phyloP scores from a whole-genome alignment of 768 basidiomycete genomes.

The Leccinum disarticulatum region DNA sequence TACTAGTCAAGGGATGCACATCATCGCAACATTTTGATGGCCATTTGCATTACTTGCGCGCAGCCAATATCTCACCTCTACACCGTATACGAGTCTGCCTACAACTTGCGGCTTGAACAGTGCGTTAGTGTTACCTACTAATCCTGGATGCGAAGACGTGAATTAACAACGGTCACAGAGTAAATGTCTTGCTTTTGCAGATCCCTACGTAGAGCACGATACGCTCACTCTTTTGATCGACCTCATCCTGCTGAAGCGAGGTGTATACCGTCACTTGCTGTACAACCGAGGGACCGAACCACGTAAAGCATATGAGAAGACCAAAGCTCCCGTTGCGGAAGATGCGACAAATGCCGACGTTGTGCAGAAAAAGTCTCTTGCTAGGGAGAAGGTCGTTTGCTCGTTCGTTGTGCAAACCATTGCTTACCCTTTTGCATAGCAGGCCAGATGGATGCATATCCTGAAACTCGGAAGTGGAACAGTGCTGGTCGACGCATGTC shows the following conservation, averaged over 20 bases:
- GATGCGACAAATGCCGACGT: not conserved
- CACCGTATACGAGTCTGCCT: constrained; percentile 75
- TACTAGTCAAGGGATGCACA: not conserved
- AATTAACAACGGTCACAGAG: constrained; percentile 38
- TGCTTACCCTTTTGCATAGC: constrained; percentile 33
- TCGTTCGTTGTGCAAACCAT: not conserved
- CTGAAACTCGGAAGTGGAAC: constrained; percentile 57
- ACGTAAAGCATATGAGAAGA: constrained; percentile 38
- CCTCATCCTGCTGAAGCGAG: constrained; percentile 78
- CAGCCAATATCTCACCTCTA: constrained; percentile 66
- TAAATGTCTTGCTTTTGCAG: constrained; percentile 66
- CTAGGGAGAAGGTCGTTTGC: constrained; percentile 29
- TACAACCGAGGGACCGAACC: constrained; percentile 78
- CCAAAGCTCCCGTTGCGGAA: not conserved
- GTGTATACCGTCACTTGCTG: constrained; percentile 77
- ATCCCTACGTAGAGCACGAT: constrained; percentile 88
- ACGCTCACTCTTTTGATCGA: constrained; percentile 70
- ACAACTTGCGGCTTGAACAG: constrained; percentile 80
- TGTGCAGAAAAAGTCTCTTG: constrained; percentile 4
- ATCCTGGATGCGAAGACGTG: not conserved
- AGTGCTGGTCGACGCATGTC: constrained; percentile 72
- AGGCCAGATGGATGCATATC: constrained; percentile 65
- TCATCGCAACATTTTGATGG: constrained; percentile 45
- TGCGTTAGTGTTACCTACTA: constrained; percentile 54
- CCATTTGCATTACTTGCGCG: constrained; percentile 79